Evolutionary conservation across 768 basidiomycete genomes (phyloP), one percentile per base, ranked within the genome.

Genomic region (Phanerochaete carnosa): DNA sequence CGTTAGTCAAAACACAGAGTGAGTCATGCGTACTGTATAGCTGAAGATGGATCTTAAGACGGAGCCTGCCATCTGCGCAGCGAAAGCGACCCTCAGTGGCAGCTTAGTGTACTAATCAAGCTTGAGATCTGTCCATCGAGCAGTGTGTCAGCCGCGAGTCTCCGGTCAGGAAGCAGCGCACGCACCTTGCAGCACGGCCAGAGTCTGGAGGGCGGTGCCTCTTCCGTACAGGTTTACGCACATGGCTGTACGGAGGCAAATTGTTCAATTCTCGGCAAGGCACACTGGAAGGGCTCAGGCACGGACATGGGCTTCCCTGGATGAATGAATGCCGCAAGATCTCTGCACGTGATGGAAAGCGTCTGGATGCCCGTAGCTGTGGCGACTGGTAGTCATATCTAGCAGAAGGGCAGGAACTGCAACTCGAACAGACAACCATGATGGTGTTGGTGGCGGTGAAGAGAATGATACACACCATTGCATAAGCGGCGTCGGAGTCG

Each of bases 141-240:
- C 39, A 19, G 15, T 26, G 29, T 22, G 30, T 39, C 28, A 16
- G 39, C 29, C 51, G 33, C 12, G 39, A 26, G 39, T 39, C 23
- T 6, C 3, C 9, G 19, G 9, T 22, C 39, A n/a, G 16, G 28
- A 56, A 25, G 29, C 32, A 45, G 22, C 47, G 19, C 45, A 47
- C 64, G 26, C 23, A 75, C 80, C 80, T 75, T 82, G 80, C 22
- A 83, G 70, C 73, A 83, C 73, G 58, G 76, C 76, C 3, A 86
- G 64, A 5, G 83, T 82, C 71, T 87, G 82, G 69, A 76, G 79
- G 7, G 77, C 76, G 0, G 79, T 80, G 66, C 77, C 78, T 69
- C 82, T 79, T 45, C 83, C 82, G 69, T 80, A 83, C 46, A 83
- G 64, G 64, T 81, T 82, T 6, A 81, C 82, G 59, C 84, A 83